Base-by-base conservation (phyloP, 192 early-diverging fungal species). In the Backusella circina region DNA sequence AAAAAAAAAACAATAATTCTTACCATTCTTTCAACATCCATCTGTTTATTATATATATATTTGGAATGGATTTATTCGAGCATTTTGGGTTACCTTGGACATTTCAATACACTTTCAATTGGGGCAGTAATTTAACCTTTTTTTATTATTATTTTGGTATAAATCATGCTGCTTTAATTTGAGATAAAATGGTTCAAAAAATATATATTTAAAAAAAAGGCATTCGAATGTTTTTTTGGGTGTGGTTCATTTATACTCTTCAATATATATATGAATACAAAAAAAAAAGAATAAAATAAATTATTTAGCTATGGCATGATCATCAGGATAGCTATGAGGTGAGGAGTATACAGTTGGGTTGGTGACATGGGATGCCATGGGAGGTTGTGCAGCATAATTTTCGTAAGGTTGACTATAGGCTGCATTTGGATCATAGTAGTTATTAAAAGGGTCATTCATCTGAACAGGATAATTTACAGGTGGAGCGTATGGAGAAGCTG, bases 351-450 rank as follows among this genome's bases (percentile, higher is more conserved):
- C 67, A 68, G n/a, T 68, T 38, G 32, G 1, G 3, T 33, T 68
- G 23, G 35, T 5, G 21, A 37, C 33, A 26, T 38, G 9, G 26
- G 67, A 23, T 36, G 67, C 32, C 36, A 37, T 33, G 67, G 65
- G 65, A 33, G 67, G 36, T 23, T 36, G 36, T 68, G 67, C 36
- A 37, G 30, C 32, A n/a, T 67, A 36, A 9, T 67, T 67, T n/a
- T 68, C 36, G 67, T 68, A 37, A 36, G n/a, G 67, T 38, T 38
- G 15, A 47, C 44, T 68, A 67, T 35, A 32, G 5, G 16, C 33
- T 36, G 32, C n/a, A 68, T 68, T 68, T 21, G 67, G 67, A 5
- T 68, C 67, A 36, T 68, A 68, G 23, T 68, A 68, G 67, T 36
- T 68, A n/a, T 10, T 36, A 18, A 21, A 37, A 23, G n/a, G 30